Conservation (phyloP, 495 filamentous ascomycete species). For the Penicillium angulare region DNA sequence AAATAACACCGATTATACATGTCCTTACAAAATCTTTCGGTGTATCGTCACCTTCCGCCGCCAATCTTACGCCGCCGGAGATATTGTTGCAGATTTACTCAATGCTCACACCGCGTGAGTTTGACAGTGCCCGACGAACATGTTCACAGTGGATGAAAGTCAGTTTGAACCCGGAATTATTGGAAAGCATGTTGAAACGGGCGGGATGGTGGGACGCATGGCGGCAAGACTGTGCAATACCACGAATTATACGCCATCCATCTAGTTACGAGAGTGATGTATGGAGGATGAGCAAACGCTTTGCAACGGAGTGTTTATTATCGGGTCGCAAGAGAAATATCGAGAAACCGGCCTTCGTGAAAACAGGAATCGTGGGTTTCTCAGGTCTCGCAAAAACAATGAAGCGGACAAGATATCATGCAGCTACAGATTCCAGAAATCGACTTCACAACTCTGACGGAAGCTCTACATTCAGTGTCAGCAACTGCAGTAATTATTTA, state of each 20-base stretch:
- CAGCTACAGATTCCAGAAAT: neutral
- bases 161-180: conserved; percentile 53
- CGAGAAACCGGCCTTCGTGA: conserved; percentile 43
- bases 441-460: neutral
- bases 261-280: conserved; percentile 36
- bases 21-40: neutral
- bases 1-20: neutral
- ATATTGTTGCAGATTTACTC: conserved; percentile 59
- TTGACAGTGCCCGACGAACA: conserved; percentile 63
- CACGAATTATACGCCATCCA: conserved; percentile 11
- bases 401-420: conserved; percentile 8
- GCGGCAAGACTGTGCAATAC: conserved; percentile 32
- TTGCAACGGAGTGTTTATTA: conserved; percentile 62
- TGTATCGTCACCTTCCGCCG: conserved; percentile 18
- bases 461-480: conserved; percentile 48
- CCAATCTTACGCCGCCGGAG: conserved; percentile 56
- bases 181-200: conserved; percentile 52
- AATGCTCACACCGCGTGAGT: conserved; percentile 57
- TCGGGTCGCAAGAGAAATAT: conserved; percentile 49
- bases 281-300: conserved; percentile 57
- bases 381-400: conserved; percentile 24
- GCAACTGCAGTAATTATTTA: conserved; percentile 59
- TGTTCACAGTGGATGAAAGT: conserved; percentile 66
- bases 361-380: conserved; percentile 33
- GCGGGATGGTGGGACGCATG: conserved; percentile 60